These are phyloP conservation scores for Thinopyrum elongatum DNA, from an alignment of 176 grass and related monocot species.

Conservation along the genomic window DNA sequence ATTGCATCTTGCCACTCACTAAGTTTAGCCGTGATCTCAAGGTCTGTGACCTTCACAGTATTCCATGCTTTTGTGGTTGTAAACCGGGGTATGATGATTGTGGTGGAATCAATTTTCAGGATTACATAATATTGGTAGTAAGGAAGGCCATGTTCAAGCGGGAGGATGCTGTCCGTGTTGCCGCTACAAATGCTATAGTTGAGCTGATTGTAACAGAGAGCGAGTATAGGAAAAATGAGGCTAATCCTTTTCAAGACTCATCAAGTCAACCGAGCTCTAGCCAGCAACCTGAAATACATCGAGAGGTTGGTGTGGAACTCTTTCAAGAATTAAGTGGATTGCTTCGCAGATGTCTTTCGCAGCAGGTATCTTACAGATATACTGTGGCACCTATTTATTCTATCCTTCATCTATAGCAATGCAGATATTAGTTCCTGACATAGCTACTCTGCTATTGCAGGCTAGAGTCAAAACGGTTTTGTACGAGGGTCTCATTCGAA, in stretches of 20 bases:
- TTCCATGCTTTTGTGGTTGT: background rate
- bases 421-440: background rate
- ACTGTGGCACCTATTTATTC: background rate
- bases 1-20: slow-evolving; percentile 75
- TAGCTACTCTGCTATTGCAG: slow-evolving; percentile 44
- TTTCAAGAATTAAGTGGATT: slow-evolving; percentile 86
- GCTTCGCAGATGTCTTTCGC: slow-evolving; percentile 74
- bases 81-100: background rate
- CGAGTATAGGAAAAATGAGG: slow-evolving; percentile 46
- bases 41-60: slow-evolving; percentile 43
- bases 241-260: slow-evolving; percentile 57
- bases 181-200: slow-evolving; percentile 71
- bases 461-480: slow-evolving; percentile 75
- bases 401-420: slow-evolving; percentile 19
- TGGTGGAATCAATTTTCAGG: slow-evolving; percentile 48
- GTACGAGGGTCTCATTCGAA: slow-evolving; percentile 66
- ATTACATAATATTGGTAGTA: slow-evolving; percentile 88
- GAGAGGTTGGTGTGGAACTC: slow-evolving; percentile 44
- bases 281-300: slow-evolving; percentile 62
- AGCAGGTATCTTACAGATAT: slow-evolving; percentile 55
- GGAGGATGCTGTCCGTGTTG: slow-evolving; percentile 61
- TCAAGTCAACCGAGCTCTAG: slow-evolving; percentile 88
- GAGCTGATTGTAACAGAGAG: slow-evolving; percentile 66
- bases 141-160: slow-evolving; percentile 95
- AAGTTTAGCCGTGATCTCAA: slow-evolving; percentile 68